These are phyloP conservation scores for Blastocystis sp. DNA, from an alignment of 352 stramenopile genomes.

Conservation along the genomic window DNA sequence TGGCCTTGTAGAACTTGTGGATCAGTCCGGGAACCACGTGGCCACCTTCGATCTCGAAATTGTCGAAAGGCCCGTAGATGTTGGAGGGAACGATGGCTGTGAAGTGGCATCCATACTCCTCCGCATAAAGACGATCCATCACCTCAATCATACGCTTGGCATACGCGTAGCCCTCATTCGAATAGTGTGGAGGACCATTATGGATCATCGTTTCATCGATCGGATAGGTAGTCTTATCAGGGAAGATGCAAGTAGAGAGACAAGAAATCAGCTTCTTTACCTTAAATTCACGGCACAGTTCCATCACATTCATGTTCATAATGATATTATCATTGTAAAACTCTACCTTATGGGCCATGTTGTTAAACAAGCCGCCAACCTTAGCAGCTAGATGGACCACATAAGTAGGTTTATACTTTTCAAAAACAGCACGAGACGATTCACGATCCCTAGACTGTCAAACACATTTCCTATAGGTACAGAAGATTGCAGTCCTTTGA, in stretches of 20 bases:
- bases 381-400: conserved; percentile 92
- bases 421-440: conserved; percentile 83
- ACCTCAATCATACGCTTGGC: conserved; percentile 96
- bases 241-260: conserved; percentile 96
- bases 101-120: conserved; percentile 91
- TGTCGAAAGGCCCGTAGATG: conserved; percentile 95
- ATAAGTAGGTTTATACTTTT: conserved; percentile 83
- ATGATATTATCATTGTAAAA: conserved; percentile 96
- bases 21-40: conserved; percentile 95
- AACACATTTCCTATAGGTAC: conserved; percentile 60
- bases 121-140: conserved; percentile 75
- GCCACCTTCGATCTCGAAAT: conserved; percentile 90
- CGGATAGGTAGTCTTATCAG: conserved; percentile 92
- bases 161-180: conserved; percentile 87
- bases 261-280: conserved; percentile 92
- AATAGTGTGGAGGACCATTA: conserved; percentile 72
- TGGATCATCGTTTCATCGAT: conserved; percentile 96
- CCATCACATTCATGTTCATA: conserved; percentile 97
- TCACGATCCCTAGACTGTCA: conserved; percentile 66
- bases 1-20: conserved; percentile 94
- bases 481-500: conserved; percentile 86
- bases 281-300: conserved; percentile 77
- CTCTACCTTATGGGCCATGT: conserved; percentile 83
- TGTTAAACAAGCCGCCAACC: conserved; percentile 71
- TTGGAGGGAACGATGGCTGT: conserved; percentile 98